Evolutionary conservation across 2,329 filamentous ascomycete genomes (phyloP).

Genomic region (Colletotrichum sp.): DNA sequence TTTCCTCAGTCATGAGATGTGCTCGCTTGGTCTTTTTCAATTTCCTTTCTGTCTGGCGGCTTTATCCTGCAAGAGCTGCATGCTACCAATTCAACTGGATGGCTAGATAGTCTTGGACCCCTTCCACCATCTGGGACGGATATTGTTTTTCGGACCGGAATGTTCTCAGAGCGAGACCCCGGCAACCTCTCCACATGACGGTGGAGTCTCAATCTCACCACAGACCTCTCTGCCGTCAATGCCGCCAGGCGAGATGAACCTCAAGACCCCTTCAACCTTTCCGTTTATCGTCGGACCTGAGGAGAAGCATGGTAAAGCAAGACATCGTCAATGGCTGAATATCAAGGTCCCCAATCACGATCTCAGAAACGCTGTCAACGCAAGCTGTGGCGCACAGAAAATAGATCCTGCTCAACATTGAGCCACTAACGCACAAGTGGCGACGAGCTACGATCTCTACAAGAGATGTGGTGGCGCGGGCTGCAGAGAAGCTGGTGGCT

Average conservation of each 20-base stretch:
- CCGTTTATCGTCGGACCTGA: background rate
- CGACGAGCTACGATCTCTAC: background rate
- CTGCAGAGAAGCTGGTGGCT: background rate
- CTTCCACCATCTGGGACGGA: background rate
- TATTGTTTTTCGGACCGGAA: background rate
- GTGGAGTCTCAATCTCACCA: background rate
- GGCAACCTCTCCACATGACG: background rate
- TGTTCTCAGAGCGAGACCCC: background rate
- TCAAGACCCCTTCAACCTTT: background rate
- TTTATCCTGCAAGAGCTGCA: background rate
- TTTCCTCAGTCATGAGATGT: background rate
- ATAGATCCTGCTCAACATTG: background rate
- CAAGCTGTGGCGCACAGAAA: background rate
- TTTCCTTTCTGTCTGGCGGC: background rate
- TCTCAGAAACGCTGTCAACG: background rate
- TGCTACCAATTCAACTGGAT: background rate
- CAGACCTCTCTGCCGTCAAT: background rate
- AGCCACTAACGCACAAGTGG: background rate
- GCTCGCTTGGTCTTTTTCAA: background rate
- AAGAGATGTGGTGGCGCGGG: background rate
- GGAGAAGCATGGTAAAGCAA: background rate
- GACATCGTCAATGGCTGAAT: background rate
- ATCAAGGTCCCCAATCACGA: background rate
- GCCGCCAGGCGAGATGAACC: slow-evolving; percentile 1
- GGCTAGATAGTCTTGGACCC: background rate